Evolutionary conservation across 129 eudicot genomes (phyloP), one percentile per base, ranked within the genome.

Genomic region (Centaurea solstitialis): DNA sequence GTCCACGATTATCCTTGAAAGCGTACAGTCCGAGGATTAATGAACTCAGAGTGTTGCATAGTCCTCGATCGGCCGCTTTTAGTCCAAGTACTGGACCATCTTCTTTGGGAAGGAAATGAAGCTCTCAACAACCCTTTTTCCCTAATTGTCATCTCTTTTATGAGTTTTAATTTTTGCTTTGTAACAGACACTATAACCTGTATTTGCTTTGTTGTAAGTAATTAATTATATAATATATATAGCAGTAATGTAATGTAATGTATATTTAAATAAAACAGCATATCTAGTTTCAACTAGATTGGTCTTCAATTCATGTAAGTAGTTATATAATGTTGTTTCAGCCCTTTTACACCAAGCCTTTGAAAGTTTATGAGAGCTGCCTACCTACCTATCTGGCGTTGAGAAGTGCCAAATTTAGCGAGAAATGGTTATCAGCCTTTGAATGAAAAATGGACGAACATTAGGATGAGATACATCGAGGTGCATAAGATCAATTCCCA

Each of bases 21-120:
- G 87, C 81, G 23, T 83, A 82, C 81, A 94, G 98, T 70, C 98
- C 98, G 6, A 85, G 96, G 8, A 72, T 94, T 13, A 89, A 77
- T 41, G 92, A 92, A 78, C 91, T 94, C 17, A 67, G 91, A 81
- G 91, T 76, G 61, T 84, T 86, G 88, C 85, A 47, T 75, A 94
- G 90, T 76, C 97, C 97, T 4, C 86, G 78, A 7, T 70, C 87
- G n/a, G 83, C 66, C 26, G 76, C 86, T n/a, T 33, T 71, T 24
- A 93, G 98, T 85, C 97, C 94, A 20, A 84, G 70, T 21, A n/a
- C n/a, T n/a, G 82, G 72, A 28, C 79, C 93, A 15, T 92, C 98
- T 69, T 85, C 84, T 11, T 76, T 92, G 83, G 93, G 97, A 28
- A 90, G 70, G 15, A 84, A 86, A 28, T 82, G 83, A 73, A 83